Conservation (phyloP, 257 asterid species). For the Striga asiatica region DNA sequence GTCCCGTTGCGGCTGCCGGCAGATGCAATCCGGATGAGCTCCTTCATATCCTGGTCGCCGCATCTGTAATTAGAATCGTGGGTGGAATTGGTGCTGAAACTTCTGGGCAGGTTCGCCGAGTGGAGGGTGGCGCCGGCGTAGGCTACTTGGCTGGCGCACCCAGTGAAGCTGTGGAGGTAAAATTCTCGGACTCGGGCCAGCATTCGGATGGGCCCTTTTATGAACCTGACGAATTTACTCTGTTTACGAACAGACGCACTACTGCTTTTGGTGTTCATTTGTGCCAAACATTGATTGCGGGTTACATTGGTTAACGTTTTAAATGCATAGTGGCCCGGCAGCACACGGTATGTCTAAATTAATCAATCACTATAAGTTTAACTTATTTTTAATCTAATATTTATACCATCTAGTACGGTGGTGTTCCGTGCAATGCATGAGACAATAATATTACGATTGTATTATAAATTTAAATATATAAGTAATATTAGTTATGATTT, state of each 20-base stretch:
- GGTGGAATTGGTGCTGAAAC: conserved; percentile 29
- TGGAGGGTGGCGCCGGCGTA: conserved; percentile 17
- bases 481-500: too few species aligned
- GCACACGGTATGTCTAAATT: too few species aligned
- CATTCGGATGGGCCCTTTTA: conserved; percentile 28
- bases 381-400: too few species aligned
- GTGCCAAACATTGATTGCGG: too few species aligned
- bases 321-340: too few species aligned
- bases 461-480: too few species aligned
- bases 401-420: too few species aligned
- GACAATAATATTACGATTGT: too few species aligned
- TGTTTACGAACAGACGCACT: neutral
- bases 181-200: conserved; percentile 38
- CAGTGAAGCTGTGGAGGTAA: conserved; percentile 27
- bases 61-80: too few species aligned
- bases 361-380: too few species aligned
- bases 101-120: conserved; percentile 16
- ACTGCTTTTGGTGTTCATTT: conserved; percentile 16
- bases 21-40: conserved; percentile 41
- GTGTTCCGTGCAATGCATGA: too few species aligned
- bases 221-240: conserved; percentile 21
- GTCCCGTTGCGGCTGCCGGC: conserved; percentile 17
- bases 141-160: conserved; percentile 30
- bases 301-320: too few species aligned
- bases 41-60: conserved; percentile 36